These are phyloP conservation scores for Adansonia madagascariensis DNA, from an alignment of 441 rosid genomes.

Conservation along the genomic window DNA sequence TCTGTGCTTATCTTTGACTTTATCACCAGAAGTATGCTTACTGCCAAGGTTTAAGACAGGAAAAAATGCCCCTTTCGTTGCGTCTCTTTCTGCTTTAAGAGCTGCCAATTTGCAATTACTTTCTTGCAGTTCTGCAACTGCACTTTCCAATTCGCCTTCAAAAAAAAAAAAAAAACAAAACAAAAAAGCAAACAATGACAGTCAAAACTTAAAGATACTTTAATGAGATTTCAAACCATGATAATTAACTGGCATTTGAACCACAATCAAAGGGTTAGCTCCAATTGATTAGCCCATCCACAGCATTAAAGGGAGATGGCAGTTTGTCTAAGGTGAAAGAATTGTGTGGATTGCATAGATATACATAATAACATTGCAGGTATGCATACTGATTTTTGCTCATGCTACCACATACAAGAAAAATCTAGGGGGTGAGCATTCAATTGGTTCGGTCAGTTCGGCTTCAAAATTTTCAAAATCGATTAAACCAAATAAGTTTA, in stretches of 20 bases:
- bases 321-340: constrained; percentile 8
- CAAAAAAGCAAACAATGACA: constrained; percentile 28
- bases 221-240: constrained; percentile 18
- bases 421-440: no score
- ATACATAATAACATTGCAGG: not conserved
- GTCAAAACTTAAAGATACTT: constrained; percentile 26
- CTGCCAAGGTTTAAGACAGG: constrained; percentile 73
- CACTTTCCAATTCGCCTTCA: constrained; percentile 78
- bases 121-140: constrained; percentile 66
- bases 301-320: constrained; percentile 7
- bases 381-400: not conserved
- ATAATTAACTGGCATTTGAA: constrained; percentile 6
- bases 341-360: constrained; percentile 2
- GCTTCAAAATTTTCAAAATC: no score
- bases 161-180: constrained; percentile 21
- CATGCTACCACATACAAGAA: constrained; percentile 2
- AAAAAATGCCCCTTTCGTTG: constrained; percentile 75
- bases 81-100: constrained; percentile 84
- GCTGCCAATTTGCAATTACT: constrained; percentile 66
- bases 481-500: no score
- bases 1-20: constrained; percentile 70
- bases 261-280: not conserved
- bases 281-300: constrained; percentile 15
- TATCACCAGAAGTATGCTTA: constrained; percentile 66
- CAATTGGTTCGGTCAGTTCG: no score